A percentile compares a stretch with the other conserved stretches of the same genome.
Evolutionary conservation across 1,284 basidiomycete species (phyloP).

Genomic region (Prillingera fragicola): DNA sequence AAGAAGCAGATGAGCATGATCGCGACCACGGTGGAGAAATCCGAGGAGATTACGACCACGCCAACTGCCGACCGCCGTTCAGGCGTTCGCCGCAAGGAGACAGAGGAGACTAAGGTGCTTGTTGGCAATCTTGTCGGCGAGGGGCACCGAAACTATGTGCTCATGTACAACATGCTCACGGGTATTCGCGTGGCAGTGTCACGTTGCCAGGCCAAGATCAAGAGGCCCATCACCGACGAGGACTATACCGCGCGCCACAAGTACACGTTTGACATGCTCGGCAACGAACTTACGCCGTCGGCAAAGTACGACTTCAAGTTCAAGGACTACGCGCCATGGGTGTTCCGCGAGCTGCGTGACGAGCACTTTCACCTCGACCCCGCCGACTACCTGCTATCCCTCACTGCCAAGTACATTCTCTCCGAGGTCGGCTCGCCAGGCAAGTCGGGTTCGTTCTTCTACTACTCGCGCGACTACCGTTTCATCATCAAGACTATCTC

Average conservation of each 20-base stretch:
- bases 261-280: slow-evolving; percentile 97
- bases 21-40: slow-evolving; percentile 20
- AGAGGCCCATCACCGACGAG: slow-evolving; percentile 72
- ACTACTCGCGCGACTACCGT: slow-evolving; percentile 96
- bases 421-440: slow-evolving; percentile 98
- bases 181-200: slow-evolving; percentile 95
- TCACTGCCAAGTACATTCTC: slow-evolving; percentile 96
- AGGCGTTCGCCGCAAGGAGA: slow-evolving; percentile 13
- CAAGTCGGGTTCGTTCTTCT: slow-evolving; percentile 98
- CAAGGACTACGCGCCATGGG: slow-evolving; percentile 98
- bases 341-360: slow-evolving; percentile 91
- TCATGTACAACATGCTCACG: slow-evolving; percentile 99
- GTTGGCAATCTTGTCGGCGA: slow-evolving; percentile 96
- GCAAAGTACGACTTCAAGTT: slow-evolving; percentile 85
- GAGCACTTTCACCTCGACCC: slow-evolving; percentile 93
- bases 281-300: slow-evolving; percentile 93
- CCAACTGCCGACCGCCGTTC: neutral
- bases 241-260: slow-evolving; percentile 91
- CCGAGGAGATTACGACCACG: slow-evolving; percentile 38
- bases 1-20: slow-evolving; percentile 51
- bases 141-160: slow-evolving; percentile 94
- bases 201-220: slow-evolving; percentile 90
- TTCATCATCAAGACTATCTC: slow-evolving; percentile 99
- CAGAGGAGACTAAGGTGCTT: slow-evolving; percentile 55
- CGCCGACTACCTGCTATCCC: slow-evolving; percentile 90